These are phyloP conservation scores for Tilletia indica DNA, from an alignment of 1,284 basidiomycete species.

Conservation along the genomic window DNA sequence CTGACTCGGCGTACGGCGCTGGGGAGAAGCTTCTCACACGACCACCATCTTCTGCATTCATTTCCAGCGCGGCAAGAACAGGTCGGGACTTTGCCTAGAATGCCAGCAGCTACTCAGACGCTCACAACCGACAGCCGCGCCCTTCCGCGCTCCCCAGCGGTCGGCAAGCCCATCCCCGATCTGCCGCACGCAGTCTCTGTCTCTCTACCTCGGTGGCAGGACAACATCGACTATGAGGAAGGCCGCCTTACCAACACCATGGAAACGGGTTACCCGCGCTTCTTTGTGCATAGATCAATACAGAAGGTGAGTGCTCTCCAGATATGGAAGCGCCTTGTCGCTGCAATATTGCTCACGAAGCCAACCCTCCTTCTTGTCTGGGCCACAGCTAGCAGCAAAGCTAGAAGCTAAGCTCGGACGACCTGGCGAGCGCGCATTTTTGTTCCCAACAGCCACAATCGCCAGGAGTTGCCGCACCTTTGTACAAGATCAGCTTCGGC, in stretches of 20 bases:
- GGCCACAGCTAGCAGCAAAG: conserved; percentile 28
- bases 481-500: conserved; percentile 35
- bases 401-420: conserved; percentile 38
- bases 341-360: no score
- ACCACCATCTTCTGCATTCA: no score
- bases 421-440: conserved; percentile 39
- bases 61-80: no score
- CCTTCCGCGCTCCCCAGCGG: conserved; percentile 17
- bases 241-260: conserved; percentile 78
- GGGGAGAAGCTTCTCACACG: no score
- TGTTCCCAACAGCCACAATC: conserved; percentile 42
- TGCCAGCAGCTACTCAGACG: no score
- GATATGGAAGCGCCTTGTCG: not conserved
- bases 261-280: conserved; percentile 93
- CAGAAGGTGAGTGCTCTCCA: conserved; percentile 67
- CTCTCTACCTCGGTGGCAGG: conserved; percentile 90
- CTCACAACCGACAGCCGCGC: no score
- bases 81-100: no score
- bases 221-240: conserved; percentile 91
- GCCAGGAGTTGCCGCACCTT: conserved; percentile 49
- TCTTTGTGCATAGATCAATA: conserved; percentile 88
- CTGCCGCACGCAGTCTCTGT: conserved; percentile 84
- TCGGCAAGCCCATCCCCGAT: conserved; percentile 55
- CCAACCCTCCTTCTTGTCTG: not conserved
- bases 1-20: no score